A percentile compares a stretch with the other conserved stretches of the same genome.
Evolutionary conservation across 1,284 basidiomycete genomes (phyloP).

Genomic region (Athelia psychrophila): DNA sequence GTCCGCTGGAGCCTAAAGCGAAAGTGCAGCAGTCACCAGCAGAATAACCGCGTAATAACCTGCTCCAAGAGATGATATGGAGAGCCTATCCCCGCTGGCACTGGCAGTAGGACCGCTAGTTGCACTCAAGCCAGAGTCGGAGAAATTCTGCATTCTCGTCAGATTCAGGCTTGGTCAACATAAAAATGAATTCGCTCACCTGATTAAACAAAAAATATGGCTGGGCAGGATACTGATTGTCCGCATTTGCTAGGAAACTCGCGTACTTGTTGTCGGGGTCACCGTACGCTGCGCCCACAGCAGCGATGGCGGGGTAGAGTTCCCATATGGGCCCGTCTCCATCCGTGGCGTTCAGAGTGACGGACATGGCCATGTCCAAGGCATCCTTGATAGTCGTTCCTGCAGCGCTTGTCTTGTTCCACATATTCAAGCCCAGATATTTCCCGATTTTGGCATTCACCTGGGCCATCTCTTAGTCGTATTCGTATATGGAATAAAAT

Average conservation of each 20-base stretch:
- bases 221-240: conserved; percentile 36
- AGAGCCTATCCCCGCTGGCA: too few relatives aligned
- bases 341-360: conserved; percentile 20
- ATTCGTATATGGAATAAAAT: conserved; percentile 1
- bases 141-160: too few relatives aligned
- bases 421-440: conserved; percentile 41
- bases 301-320: conserved; percentile 47
- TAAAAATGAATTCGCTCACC: background rate
- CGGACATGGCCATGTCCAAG: conserved; percentile 52
- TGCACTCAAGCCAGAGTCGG: too few relatives aligned
- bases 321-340: conserved; percentile 35
- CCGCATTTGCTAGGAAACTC: conserved; percentile 35
- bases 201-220: conserved; percentile 56
- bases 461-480: conserved; percentile 28
- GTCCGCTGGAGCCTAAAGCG: too few relatives aligned
- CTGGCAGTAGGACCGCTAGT: too few relatives aligned
- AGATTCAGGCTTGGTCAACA: too few relatives aligned
- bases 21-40: too few relatives aligned
- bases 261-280: conserved; percentile 48
- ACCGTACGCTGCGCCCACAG: conserved; percentile 51
- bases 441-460: conserved; percentile 51
- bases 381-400: conserved; percentile 56
- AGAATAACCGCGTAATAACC: too few relatives aligned
- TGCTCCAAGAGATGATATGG: too few relatives aligned
- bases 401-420: conserved; percentile 42